Evolutionary conservation across 306 rosid species (phyloP).

Genomic region (Geum urbanum): DNA sequence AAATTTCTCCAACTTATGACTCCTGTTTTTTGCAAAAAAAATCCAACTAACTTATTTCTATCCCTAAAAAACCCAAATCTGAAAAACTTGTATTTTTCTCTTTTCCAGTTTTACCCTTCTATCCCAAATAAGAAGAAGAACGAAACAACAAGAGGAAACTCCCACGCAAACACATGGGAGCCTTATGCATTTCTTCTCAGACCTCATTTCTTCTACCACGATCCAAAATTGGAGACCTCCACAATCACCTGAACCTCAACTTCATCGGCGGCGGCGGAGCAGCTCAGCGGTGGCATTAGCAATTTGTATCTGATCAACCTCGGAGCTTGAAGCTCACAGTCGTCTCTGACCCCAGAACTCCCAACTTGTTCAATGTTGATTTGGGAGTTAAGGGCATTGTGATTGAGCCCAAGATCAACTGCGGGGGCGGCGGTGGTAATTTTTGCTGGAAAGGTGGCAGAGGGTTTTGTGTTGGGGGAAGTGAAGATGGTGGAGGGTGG

Average conservation of each 20-base stretch:
- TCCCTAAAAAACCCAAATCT: no score
- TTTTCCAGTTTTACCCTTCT: no score
- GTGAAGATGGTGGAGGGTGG: conserved; percentile 37
- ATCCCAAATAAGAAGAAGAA: no score
- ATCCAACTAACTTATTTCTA: no score
- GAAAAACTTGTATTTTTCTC: no score
- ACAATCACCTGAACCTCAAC: not conserved
- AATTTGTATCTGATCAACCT: not conserved
- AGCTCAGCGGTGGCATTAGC: conserved; percentile 12
- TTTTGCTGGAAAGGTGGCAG: conserved; percentile 45
- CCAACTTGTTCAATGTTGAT: conserved; percentile 31
- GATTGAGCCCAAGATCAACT: conserved; percentile 34
- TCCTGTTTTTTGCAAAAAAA: no score
- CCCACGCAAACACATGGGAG: not conserved
- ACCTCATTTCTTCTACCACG: not conserved
- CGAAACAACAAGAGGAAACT: no score
- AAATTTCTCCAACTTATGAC: no score
- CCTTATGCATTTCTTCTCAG: conserved; percentile 18
- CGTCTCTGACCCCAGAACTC: conserved; percentile 43
- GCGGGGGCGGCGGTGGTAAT: conserved; percentile 31
- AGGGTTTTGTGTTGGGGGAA: conserved; percentile 32
- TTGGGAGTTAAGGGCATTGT: conserved; percentile 19
- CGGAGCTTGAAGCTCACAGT: conserved; percentile 18
- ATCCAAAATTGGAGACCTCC: not conserved
- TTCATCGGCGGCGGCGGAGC: conserved; percentile 8